phyloP scores from a whole-genome alignment of 1,284 basidiomycete species.

The Marasmius fiardii region DNA sequence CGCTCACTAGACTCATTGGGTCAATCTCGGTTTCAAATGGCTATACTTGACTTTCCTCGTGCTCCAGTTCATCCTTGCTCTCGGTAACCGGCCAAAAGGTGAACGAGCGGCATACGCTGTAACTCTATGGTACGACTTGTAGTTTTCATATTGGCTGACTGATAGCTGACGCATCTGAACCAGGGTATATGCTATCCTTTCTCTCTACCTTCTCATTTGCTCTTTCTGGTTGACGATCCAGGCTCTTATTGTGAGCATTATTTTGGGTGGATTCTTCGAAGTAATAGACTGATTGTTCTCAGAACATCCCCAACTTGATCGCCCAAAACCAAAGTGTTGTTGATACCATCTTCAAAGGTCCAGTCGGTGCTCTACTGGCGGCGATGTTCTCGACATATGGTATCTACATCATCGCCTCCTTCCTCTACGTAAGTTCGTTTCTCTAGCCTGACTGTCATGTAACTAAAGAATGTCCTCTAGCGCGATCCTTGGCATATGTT shows the following conservation, averaged over 20 bases:
- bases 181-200: constrained; percentile 78
- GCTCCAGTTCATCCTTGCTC: constrained; percentile 88
- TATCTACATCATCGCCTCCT: constrained; percentile 81
- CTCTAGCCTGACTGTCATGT: not conserved
- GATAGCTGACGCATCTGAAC: not conserved
- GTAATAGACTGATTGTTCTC: not conserved
- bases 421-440: constrained; percentile 75
- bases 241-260: constrained; percentile 63
- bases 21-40: constrained; percentile 85
- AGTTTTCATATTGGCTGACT: not conserved
- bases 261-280: not conserved
- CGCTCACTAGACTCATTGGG: constrained; percentile 76
- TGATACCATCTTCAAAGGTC: constrained; percentile 63
- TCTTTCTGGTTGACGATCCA: constrained; percentile 81
- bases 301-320: constrained; percentile 59
- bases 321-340: constrained; percentile 45
- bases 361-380: constrained; percentile 81
- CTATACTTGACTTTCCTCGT: constrained; percentile 85
- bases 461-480: constrained; percentile 33
- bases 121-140: constrained; percentile 65
- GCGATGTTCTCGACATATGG: constrained; percentile 89
- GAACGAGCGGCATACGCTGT: constrained; percentile 81
- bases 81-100: constrained; percentile 95
- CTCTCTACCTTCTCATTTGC: constrained; percentile 80
- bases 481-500: constrained; percentile 98